Base-by-base conservation (phyloP, 2,329 filamentous ascomycete genomes). In the Hawksworthiomyces lignivorus region DNA sequence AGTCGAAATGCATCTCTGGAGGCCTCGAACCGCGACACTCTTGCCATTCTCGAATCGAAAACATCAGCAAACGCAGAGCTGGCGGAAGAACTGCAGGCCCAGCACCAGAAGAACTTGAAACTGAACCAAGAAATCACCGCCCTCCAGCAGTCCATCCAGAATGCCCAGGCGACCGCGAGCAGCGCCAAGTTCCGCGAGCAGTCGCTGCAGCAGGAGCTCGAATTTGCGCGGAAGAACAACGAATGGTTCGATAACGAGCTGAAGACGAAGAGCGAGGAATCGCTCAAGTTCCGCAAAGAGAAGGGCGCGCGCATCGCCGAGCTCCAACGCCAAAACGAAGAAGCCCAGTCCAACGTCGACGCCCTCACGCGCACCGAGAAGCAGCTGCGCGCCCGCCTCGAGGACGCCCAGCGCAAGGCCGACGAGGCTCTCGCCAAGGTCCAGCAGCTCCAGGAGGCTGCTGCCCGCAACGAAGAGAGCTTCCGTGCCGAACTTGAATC, bases 241-340 rank as follows among this genome's bases (percentile, higher is more conserved):
- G 90, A 97, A 54, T 98, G 88, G 85, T 83, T 92, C 43, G 87
- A 96, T 56, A 80, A 74, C 31, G 92, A 98, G 61, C 74, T 97
- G 18, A 90, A 94, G 67, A 89, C 86, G 1, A 94, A 95, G 65
- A 82, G 77, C 48, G 77, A 82, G 8, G 92, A 98, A 58, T 80
- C 87, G 36, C 76, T 90, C 51, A 95, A 89, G 56, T 90, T 85
- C 62, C 80, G 92, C 49, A 97, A 95, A 58, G 92, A 98, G 59
- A 97, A 96, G 71, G 86, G 86, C 48, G 82, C 87, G 2, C 84
- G 86, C 29, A 87, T 97, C 52, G 77, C 88, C 8, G 86, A 94
- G 55, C 76, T 98, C 21, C 86, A 96, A 62, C 84, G 88, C 40
- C 78, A 84, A 47, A 85, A 90, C 52, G 90, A 97, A 52, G 92